These are phyloP conservation scores for Penicillium sp. DNA, from an alignment of 2,329 filamentous ascomycete species.

Conservation along the genomic window DNA sequence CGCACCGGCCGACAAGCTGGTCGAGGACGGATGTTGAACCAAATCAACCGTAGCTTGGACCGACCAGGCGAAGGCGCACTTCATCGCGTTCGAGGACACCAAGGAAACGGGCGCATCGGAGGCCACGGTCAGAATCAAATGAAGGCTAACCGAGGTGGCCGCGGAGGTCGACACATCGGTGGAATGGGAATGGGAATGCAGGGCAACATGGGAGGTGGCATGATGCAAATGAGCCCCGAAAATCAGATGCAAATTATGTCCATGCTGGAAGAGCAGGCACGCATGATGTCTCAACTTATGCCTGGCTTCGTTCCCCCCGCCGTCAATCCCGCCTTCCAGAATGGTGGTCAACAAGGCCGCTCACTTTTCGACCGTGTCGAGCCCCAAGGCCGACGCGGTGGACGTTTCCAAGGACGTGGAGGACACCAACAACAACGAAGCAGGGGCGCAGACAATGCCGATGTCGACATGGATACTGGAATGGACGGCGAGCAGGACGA, in stretches of 20 bases:
- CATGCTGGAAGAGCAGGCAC: slow-evolving; percentile 83
- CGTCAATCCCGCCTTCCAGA: slow-evolving; percentile 61
- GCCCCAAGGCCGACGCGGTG: slow-evolving; percentile 57
- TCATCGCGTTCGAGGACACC: slow-evolving; percentile 76
- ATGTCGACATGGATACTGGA: slow-evolving; percentile 50
- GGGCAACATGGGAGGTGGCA: slow-evolving; percentile 49
- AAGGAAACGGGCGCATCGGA: slow-evolving; percentile 80
- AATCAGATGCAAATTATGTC: slow-evolving; percentile 76
- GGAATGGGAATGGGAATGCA: slow-evolving; percentile 54
- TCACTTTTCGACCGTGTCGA: slow-evolving; percentile 78
- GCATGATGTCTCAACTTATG: slow-evolving; percentile 79
- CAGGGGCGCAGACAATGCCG: slow-evolving; percentile 35
- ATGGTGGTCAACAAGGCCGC: slow-evolving; percentile 55
- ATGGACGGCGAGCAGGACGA: slow-evolving; percentile 57
- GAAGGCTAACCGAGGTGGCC: slow-evolving; percentile 66
- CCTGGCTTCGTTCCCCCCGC: slow-evolving; percentile 60
- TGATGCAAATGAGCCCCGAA: slow-evolving; percentile 66
- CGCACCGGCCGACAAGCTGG: slow-evolving; percentile 71
- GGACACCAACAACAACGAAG: slow-evolving; percentile 24
- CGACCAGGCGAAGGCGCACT: slow-evolving; percentile 75
- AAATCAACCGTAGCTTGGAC: slow-evolving; percentile 83
- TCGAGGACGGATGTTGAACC: slow-evolving; percentile 82
- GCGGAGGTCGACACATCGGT: slow-evolving; percentile 54
- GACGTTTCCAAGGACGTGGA: slow-evolving; percentile 59
- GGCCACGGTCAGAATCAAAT: slow-evolving; percentile 73